These are phyloP conservation scores for Diaporthe ilicicola DNA, from an alignment of 2,329 filamentous ascomycete genomes.

Conservation along the genomic window DNA sequence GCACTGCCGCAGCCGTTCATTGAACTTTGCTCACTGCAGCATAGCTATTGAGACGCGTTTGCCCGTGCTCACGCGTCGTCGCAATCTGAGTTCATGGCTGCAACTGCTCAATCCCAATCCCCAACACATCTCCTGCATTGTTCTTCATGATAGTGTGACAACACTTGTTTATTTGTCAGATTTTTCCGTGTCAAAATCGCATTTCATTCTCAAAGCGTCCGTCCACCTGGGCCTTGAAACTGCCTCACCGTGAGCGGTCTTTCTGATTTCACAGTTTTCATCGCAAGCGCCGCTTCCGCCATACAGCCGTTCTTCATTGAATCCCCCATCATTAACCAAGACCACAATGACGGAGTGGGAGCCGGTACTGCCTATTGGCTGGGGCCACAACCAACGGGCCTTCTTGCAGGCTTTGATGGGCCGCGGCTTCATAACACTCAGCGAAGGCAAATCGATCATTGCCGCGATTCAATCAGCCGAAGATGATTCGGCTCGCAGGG, in stretches of 20 bases:
- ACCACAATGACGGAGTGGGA: slow-evolving; percentile 40
- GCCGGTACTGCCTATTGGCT: slow-evolving; percentile 46
- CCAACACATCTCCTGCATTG: background rate
- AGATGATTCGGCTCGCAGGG: slow-evolving; percentile 44
- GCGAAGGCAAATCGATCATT: slow-evolving; percentile 76
- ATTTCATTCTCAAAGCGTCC: background rate
- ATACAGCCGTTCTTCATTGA: background rate
- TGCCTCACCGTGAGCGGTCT: background rate
- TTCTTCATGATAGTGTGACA: background rate
- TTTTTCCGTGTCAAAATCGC: too few species aligned
- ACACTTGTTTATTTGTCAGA: background rate
- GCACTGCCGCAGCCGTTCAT: background rate
- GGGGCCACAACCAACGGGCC: slow-evolving; percentile 77
- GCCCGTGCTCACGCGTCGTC: slow-evolving; percentile 1
- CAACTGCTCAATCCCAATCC: background rate
- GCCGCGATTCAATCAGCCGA: slow-evolving; percentile 76
- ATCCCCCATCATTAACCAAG: background rate
- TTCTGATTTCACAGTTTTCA: too few species aligned
- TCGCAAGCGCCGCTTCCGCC: background rate
- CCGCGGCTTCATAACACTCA: slow-evolving; percentile 78
- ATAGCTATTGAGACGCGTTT: slow-evolving; percentile 1
- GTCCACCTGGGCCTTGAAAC: background rate
- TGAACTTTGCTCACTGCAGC: background rate
- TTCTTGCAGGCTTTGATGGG: slow-evolving; percentile 91
- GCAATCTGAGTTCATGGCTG: background rate